phyloP scores from a whole-genome alignment of 2,329 filamentous ascomycete species.

The Cladobotryum protrusum region DNA sequence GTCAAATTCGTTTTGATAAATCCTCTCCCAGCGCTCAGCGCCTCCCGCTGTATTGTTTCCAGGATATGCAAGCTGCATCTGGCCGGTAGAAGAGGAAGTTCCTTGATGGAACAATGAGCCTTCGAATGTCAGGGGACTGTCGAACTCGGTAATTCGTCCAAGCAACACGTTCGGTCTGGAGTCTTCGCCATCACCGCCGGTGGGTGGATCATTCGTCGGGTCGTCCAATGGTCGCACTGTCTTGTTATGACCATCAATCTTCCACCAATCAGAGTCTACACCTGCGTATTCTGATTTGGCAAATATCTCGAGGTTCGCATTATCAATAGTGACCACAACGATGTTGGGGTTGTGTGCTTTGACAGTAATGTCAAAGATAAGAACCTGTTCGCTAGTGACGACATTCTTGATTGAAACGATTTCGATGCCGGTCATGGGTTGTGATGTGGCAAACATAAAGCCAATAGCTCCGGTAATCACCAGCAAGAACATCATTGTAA shows the following conservation, averaged over 20 bases:
- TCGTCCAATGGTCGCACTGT: constrained; percentile 25
- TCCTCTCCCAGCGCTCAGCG: constrained; percentile 80
- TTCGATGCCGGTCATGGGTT: constrained; percentile 73
- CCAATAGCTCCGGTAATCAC: constrained; percentile 80
- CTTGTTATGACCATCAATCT: constrained; percentile 24
- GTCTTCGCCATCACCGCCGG: constrained; percentile 50
- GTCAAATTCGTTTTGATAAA: constrained; percentile 87
- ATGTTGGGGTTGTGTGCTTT: constrained; percentile 89
- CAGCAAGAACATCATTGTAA: constrained; percentile 74
- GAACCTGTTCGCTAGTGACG: constrained; percentile 85
- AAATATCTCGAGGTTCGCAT: constrained; percentile 87
- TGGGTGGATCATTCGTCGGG: constrained; percentile 32
- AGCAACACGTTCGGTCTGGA: constrained; percentile 73
- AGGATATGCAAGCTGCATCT: constrained; percentile 74
- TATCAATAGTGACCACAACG: constrained; percentile 76
- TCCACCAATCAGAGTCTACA: constrained; percentile 57
- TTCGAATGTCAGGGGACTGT: constrained; percentile 83
- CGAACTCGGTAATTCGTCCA: constrained; percentile 80
- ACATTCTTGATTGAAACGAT: constrained; percentile 82
- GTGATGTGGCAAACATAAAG: constrained; percentile 87
- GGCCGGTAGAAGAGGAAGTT: constrained; percentile 67
- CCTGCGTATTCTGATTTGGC: constrained; percentile 88
- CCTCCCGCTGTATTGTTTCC: constrained; percentile 87
- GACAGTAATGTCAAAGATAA: constrained; percentile 89
- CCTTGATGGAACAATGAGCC: constrained; percentile 78